These are phyloP conservation scores for Naganishia randhawae DNA, from an alignment of 768 basidiomycete species.

Conservation along the genomic window DNA sequence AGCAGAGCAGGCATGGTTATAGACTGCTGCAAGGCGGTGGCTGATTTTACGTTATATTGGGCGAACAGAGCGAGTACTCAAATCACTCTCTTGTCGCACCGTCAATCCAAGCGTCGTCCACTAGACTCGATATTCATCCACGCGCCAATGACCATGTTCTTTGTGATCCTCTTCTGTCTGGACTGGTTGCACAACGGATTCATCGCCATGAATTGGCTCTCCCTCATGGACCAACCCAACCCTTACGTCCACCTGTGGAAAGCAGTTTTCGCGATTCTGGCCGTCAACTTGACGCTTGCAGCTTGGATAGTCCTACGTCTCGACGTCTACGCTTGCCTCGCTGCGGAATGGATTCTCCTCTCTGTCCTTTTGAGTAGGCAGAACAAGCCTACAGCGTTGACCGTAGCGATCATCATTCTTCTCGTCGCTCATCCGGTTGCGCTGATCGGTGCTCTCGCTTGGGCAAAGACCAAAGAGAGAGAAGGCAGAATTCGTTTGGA, in stretches of 20 bases:
- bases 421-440: conserved; percentile 51
- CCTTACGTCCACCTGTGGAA: conserved; percentile 65
- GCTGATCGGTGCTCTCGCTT: conserved; percentile 48
- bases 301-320: conserved; percentile 44
- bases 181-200: conserved; percentile 60
- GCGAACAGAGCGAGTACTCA: conserved; percentile 64
- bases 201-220: conserved; percentile 66
- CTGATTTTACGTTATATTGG: background rate
- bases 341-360: conserved; percentile 36
- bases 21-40: background rate
- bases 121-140: conserved; percentile 80
- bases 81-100: conserved; percentile 68
- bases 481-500: conserved; percentile 50
- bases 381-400: conserved; percentile 46
- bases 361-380: conserved; percentile 30
- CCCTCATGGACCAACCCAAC: conserved; percentile 57
- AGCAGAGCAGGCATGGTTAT: conserved; percentile 21
- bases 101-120: conserved; percentile 54
- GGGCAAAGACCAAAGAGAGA: conserved; percentile 46
- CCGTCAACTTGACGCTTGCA: conserved; percentile 58
- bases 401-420: conserved; percentile 50
- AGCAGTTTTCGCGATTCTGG: conserved; percentile 66
- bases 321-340: conserved; percentile 41
- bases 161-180: conserved; percentile 64
- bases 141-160: conserved; percentile 61